These are phyloP conservation scores for Urochloa ruziziensis DNA, from an alignment of 176 grass and related monocot species.

Conservation along the genomic window DNA sequence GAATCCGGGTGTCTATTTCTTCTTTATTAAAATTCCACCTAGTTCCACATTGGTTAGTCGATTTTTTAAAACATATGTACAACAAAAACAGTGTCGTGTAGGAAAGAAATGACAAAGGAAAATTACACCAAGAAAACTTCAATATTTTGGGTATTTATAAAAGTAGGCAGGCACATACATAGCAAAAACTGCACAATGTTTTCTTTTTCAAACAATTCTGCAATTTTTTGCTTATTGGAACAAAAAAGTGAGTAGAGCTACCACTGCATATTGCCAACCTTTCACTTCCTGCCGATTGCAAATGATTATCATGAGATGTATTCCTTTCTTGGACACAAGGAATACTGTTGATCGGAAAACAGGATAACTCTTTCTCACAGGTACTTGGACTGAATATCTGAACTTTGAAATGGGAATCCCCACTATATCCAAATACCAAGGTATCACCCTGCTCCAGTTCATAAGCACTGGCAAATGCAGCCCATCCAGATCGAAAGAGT, in stretches of 20 bases:
- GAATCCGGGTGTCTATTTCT: too few relatives aligned
- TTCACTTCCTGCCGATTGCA: not conserved
- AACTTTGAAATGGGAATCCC: constrained; percentile 34
- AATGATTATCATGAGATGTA: not conserved
- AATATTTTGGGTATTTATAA: not conserved
- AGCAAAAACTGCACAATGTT: not conserved
- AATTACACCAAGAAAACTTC: not conserved
- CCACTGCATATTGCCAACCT: not conserved
- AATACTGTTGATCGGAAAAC: not conserved
- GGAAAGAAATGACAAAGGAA: not conserved
- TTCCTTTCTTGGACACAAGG: not conserved
- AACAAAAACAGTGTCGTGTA: not conserved
- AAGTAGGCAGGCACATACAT: not conserved
- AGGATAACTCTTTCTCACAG: constrained; percentile 32
- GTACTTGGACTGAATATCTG: constrained; percentile 38
- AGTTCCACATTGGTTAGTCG: too few relatives aligned
- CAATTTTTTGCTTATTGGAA: not conserved
- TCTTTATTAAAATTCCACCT: too few relatives aligned
- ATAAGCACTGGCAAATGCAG: not conserved
- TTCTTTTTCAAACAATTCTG: too few relatives aligned
- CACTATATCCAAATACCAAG: constrained; percentile 37
- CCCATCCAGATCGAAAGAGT: not conserved
- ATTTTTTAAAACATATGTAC: not conserved
- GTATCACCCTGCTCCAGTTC: constrained; percentile 17
- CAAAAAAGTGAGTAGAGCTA: not conserved